Base-by-base conservation (phyloP, 305 asterid species). In the Fraxinus albicans region DNA sequence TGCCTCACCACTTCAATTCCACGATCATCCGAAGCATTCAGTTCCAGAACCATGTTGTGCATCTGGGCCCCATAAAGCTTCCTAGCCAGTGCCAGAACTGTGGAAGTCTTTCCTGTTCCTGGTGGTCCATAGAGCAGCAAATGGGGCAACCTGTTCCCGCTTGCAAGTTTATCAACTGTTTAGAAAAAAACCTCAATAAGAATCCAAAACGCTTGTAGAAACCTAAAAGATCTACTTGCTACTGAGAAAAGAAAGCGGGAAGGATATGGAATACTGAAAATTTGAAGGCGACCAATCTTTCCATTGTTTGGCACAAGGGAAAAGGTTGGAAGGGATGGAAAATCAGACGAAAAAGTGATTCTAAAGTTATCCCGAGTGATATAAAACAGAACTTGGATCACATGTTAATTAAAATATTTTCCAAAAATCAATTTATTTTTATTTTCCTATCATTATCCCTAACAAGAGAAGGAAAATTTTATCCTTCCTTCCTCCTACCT, bases 61-160 rank as follows among this genome's bases (percentile, higher is more conserved):
- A 93, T 36, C 92, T 96, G 91, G 21, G 89, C 85, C 10, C 98
- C 98, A 70, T 93, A 96, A 60, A 96, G 91, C 88, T 96, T 94
- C 84, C 98, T 88, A 13, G 98, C 98, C 90, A 96, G 77, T 23
- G 99, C 99, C 85, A 96, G 87, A 85, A 96, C 86, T 0, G 99
- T 96, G 38, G 99, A 94, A 21, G 99, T 96, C 90, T 96, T 96
- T 88, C 99, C 99, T 0, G 99, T 96, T 63, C 98, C 99, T 2
- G 99, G 99, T 12, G 99, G 99, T 63, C 99, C 98, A 80, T 96
- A 96, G 65, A 96, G 92, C 75, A 96, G 92, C 92, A 96, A 89
- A 90, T 96, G 98, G 40, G 99, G 98, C 78, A 94, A 86, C 72
- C 93, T 89, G 83, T 94, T 93, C 84, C 95, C 94, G 85, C 90